Percentiles rank a stretch among this genome's conserved stretches.
Evolutionary conservation across 495 filamentous ascomycete genomes (phyloP).

Genomic region (Hyaloscypha bicolor): DNA sequence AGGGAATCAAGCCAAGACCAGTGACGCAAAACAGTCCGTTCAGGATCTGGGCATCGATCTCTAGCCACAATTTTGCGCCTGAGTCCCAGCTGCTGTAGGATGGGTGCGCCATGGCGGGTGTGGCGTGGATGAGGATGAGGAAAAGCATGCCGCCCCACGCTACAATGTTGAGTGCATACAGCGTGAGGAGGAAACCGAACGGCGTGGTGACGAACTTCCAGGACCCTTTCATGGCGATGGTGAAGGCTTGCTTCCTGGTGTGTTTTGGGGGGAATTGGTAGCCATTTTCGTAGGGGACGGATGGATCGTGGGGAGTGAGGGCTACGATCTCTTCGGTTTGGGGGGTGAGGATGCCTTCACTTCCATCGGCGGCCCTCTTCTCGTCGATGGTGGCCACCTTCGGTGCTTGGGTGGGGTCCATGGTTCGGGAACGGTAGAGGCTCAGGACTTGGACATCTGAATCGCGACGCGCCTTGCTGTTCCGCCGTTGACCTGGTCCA

Average conservation of each 20-base stretch:
- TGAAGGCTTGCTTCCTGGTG: conserved; percentile 50
- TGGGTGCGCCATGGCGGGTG: conserved; percentile 76
- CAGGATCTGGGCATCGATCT: conserved; percentile 81
- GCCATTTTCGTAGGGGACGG: conserved; percentile 49
- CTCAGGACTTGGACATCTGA: conserved; percentile 11
- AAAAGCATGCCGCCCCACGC: conserved; percentile 96
- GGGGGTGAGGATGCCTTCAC: conserved; percentile 1
- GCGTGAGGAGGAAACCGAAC: conserved; percentile 69
- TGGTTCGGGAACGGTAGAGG: conserved; percentile 7
- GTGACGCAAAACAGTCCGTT: conserved; percentile 87
- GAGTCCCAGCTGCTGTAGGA: conserved; percentile 55
- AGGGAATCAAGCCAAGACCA: conserved; percentile 79
- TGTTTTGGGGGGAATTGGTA: conserved; percentile 73
- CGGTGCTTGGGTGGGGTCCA: conserved; percentile 9
- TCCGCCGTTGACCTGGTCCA: conserved; percentile 28
- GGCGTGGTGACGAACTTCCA: conserved; percentile 66
- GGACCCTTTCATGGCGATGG: conserved; percentile 55
- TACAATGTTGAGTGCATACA: conserved; percentile 80
- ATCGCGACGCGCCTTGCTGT: conserved; percentile 24
- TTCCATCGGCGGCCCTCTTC: conserved; percentile 4
- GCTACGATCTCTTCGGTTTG: conserved; percentile 5
- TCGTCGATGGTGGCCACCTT: conserved; percentile 15
- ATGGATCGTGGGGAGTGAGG: conserved; percentile 22
- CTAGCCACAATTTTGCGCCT: conserved; percentile 76
- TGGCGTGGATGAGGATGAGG: conserved; percentile 73